Conservation (phyloP, 2,329 filamentous ascomycete species). For the Bipolaris sorokiniana region DNA sequence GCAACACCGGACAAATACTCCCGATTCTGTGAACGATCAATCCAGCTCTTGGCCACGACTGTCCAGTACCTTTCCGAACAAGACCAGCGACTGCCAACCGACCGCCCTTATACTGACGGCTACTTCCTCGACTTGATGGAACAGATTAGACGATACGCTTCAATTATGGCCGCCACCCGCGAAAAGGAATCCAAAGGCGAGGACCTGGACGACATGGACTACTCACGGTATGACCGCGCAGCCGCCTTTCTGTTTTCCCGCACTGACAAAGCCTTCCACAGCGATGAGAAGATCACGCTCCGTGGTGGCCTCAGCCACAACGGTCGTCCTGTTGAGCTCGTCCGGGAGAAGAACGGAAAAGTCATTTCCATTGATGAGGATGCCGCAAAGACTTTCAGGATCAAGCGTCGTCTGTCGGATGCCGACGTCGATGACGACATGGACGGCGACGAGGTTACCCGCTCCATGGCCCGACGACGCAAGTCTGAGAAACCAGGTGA, state of each 20-base stretch:
- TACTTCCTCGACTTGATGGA: constrained; percentile 97
- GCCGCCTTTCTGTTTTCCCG: constrained; percentile 31
- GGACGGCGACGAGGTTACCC: constrained; percentile 81
- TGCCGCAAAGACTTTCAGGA: constrained; percentile 66
- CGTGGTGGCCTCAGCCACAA: constrained; percentile 82
- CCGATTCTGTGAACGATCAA: constrained; percentile 87
- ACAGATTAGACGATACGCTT: constrained; percentile 88
- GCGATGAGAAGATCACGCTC: constrained; percentile 76
- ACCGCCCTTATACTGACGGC: constrained; percentile 91
- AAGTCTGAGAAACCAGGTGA: constrained; percentile 89
- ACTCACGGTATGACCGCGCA: constrained; percentile 51
- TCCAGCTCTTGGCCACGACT: constrained; percentile 87
- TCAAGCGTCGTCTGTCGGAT: constrained; percentile 58
- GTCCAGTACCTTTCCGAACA: constrained; percentile 84
- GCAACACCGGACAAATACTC: constrained; percentile 76
- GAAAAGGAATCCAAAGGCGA: constrained; percentile 67
- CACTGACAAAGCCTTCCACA: constrained; percentile 42
- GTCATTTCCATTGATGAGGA: constrained; percentile 71
- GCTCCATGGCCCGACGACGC: constrained; percentile 94
- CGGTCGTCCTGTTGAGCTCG: constrained; percentile 81
- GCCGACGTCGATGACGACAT: constrained; percentile 62
- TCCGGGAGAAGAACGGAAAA: constrained; percentile 80
- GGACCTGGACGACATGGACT: constrained; percentile 58
- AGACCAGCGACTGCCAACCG: constrained; percentile 82
- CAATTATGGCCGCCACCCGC: constrained; percentile 78